phyloP scores from a whole-genome alignment of 257 asterid genomes.

The Fraxinus anomala region DNA sequence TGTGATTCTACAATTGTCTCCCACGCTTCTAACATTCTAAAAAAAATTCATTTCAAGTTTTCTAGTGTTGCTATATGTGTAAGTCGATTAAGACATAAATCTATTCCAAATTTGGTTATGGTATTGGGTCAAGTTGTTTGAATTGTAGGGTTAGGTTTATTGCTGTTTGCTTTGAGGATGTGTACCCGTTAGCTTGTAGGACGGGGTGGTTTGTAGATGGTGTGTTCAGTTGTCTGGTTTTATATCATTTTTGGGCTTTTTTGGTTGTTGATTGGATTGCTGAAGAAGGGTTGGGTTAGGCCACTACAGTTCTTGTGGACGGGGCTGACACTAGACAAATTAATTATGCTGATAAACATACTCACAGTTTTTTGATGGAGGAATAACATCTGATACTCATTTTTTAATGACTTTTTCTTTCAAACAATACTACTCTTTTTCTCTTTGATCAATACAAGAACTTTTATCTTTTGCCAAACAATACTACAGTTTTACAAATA shows the following conservation, averaged over 20 bases:
- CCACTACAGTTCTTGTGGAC: neutral
- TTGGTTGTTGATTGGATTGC: neutral
- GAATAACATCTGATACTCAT: neutral
- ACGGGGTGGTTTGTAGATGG: neutral
- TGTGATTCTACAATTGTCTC: neutral
- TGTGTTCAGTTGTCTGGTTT: neutral
- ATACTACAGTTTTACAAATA: neutral
- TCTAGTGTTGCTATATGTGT: neutral
- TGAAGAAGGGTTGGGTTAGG: neutral
- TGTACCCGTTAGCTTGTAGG: neutral
- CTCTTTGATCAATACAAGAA: neutral
- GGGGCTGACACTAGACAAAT: neutral
- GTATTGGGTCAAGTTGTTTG: neutral
- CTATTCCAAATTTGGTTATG: neutral
- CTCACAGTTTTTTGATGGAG: neutral
- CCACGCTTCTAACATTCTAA: neutral
- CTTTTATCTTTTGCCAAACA: neutral
- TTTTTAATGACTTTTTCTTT: too few species aligned
- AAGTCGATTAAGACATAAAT: neutral
- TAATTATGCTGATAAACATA: neutral
- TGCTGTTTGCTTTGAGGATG: neutral
- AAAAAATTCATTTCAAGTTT: neutral
- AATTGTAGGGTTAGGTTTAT: neutral
- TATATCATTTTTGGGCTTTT: neutral
- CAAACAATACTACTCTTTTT: neutral